These are phyloP conservation scores for Zasmidium cellare DNA, from an alignment of 2,329 filamentous ascomycete genomes.

Conservation along the genomic window DNA sequence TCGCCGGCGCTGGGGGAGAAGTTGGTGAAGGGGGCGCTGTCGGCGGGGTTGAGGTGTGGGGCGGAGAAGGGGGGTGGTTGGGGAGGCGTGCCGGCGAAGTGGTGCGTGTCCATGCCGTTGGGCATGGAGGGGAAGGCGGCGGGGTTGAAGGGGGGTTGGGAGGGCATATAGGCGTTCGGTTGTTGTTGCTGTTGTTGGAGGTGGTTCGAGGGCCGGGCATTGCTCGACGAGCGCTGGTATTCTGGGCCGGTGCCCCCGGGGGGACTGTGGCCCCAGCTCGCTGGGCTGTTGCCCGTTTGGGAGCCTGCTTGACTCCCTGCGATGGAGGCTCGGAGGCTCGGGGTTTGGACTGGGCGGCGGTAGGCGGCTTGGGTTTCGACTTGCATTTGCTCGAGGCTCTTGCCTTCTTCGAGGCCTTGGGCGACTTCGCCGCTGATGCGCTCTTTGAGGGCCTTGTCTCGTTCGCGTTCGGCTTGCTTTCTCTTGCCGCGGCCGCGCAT, in stretches of 20 bases:
- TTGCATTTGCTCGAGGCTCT: slow-evolving; percentile 37
- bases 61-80: slow-evolving; percentile 5
- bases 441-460: slow-evolving; percentile 32
- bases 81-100: slow-evolving; percentile 9
- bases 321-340: slow-evolving; percentile 29
- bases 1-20: slow-evolving; percentile 3
- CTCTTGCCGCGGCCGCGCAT: slow-evolving; percentile 78
- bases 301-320: slow-evolving; percentile 26
- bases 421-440: slow-evolving; percentile 22
- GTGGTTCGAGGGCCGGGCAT: slow-evolving; percentile 11
- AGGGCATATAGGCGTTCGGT: slow-evolving; percentile 20
- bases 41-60: neutral
- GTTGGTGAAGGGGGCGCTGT: slow-evolving; percentile 2
- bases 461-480: slow-evolving; percentile 64
- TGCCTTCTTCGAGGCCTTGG: slow-evolving; percentile 33
- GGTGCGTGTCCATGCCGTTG: slow-evolving; percentile 14
- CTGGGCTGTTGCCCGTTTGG: slow-evolving; percentile 27
- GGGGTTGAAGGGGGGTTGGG: slow-evolving; percentile 12
- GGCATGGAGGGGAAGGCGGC: slow-evolving; percentile 12
- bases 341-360: slow-evolving; percentile 33
- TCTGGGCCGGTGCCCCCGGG: slow-evolving; percentile 18
- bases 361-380: slow-evolving; percentile 37
- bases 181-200: slow-evolving; percentile 15
- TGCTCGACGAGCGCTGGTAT: slow-evolving; percentile 19
- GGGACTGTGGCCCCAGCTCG: slow-evolving; percentile 29